Base-by-base conservation (phyloP, 2,329 filamentous ascomycete genomes). In the Cladosporium velox region DNA sequence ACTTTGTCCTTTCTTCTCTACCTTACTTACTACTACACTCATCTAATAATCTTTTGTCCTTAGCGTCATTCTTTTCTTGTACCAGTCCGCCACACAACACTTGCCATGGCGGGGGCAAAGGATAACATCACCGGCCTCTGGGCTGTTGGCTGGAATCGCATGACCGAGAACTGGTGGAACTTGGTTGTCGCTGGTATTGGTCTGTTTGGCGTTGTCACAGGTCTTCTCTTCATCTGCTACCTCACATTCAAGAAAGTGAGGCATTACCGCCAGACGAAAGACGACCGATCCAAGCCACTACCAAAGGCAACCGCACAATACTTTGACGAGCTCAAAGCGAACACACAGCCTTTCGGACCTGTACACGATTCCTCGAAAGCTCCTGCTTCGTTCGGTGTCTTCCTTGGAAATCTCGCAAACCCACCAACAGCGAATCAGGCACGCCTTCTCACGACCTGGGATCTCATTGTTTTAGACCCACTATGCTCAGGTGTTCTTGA, bases 161-260 rank as follows among this genome's bases (percentile, higher is more conserved):
- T 80, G 76, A 77, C 71, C 61, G 63, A 70, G 7, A 69, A 79
- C 67, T 81, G 79, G 79, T 81, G 79, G 79, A 78, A 80, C 67
- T 77, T 75, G 61, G 70, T 74, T 59, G 66, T 78, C 52, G 62
- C 67, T 14, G 65, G 67, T 8, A 58, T 65, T 12, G 68, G 65
- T 30, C 34, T 65, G 0, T 61, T 65, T 30, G 60, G 55, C n/a
- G 54, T 67, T 38, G 66, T 67, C 15, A 55, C 60, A 28, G 62
- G 66, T 15, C 38, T 65, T 12, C 28, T 65, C 4, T 67, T 65
- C 62, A n/a, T 52, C 15, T 14, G 47, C 8, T 41, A 57, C 11
- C 11, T 51, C 24, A 44, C 41, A 30, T 38, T 52, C 32, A 35
- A 59, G 6, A 65, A 55, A 47, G 34, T 65, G 5, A 59, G 32